These are phyloP conservation scores for Quercus variabilis DNA, from an alignment of 306 rosid genomes.

Conservation along the genomic window DNA sequence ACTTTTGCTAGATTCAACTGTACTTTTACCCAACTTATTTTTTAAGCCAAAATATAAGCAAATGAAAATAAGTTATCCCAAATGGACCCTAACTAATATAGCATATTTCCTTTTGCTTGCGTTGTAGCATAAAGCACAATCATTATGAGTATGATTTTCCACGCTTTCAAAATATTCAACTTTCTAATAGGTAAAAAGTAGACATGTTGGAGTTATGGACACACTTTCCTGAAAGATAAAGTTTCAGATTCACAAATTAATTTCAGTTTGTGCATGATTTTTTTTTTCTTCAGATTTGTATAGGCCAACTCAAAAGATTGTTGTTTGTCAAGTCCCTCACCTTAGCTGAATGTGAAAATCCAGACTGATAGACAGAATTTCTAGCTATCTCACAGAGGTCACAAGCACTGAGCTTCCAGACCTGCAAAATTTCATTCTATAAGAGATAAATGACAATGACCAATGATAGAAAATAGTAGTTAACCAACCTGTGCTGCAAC, in stretches of 20 bases:
- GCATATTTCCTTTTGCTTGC: background rate
- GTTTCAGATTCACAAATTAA: background rate
- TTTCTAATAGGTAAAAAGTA: background rate
- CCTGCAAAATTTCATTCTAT: constrained; percentile 38
- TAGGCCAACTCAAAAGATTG: background rate
- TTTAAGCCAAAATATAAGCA: too few species aligned
- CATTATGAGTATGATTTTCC: background rate
- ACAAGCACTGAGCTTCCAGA: constrained; percentile 86
- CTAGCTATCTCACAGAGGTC: constrained; percentile 85
- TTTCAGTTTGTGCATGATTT: background rate
- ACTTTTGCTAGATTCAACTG: too few species aligned
- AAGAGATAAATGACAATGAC: background rate
- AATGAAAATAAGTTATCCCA: too few species aligned
- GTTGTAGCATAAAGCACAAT: background rate
- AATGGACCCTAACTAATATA: background rate
- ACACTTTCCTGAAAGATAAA: background rate
- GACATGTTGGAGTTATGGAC: background rate
- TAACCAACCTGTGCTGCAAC: constrained; percentile 43
- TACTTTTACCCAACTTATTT: too few species aligned
- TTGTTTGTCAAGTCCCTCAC: constrained; percentile 31
- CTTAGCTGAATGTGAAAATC: constrained; percentile 77
- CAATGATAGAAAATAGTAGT: background rate
- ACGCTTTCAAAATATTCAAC: background rate
- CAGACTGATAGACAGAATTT: constrained; percentile 89
- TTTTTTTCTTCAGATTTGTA: background rate